Base-by-base conservation (phyloP, 2,329 filamentous ascomycete species). In the Cylindrodendrum hubeiense region DNA sequence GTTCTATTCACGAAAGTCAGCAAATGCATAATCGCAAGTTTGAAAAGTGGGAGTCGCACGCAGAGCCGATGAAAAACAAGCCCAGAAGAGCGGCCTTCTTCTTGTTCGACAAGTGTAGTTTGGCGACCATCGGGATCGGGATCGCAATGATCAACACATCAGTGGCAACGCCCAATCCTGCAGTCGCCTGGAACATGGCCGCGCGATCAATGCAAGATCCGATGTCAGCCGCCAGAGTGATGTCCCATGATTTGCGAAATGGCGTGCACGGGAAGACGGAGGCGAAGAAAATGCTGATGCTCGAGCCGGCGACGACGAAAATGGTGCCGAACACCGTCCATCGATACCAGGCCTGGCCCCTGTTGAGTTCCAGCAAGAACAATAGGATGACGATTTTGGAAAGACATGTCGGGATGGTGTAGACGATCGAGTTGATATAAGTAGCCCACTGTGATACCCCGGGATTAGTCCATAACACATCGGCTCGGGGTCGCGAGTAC, bases 181-280 rank as follows among this genome's bases (percentile, higher is more conserved):
- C 83, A 22, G 84, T 84, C 21, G 80, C 77, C 33, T 85, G 80
- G 71, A 85, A 85, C 53, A 85, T 79, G 3, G 80, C 75, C 9
- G 81, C 78, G 19, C 81, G 78, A 52, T 83, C 73, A 26, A 86
- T 76, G 61, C 84, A 85, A 22, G 49, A 72, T 69, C 56, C 81
- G 50, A 21, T 53, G 2, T 33, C 77, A 9, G 70, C 60, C 28
- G 17, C 39, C 43, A 63, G 44, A 19, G 56, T 34, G 5, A 39
- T 15, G 22, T 75, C 63, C 50, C 58, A 75, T 2, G 69, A 64
- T 13, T 68, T 70, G 1, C 63, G 62, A 21, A 69, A 59, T 0
- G 74, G 73, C 19, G 30, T 60, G 55, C 71, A 74, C 5, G 68
- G 60, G 28, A 75, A 73, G 15, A 71, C 76, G 60, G 76, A 77